Percentiles rank a stretch among this genome's conserved stretches.
These are phyloP conservation scores for Saturnispora bothae DNA, from an alignment of 805 yeast species.

Conservation along the genomic window DNA sequence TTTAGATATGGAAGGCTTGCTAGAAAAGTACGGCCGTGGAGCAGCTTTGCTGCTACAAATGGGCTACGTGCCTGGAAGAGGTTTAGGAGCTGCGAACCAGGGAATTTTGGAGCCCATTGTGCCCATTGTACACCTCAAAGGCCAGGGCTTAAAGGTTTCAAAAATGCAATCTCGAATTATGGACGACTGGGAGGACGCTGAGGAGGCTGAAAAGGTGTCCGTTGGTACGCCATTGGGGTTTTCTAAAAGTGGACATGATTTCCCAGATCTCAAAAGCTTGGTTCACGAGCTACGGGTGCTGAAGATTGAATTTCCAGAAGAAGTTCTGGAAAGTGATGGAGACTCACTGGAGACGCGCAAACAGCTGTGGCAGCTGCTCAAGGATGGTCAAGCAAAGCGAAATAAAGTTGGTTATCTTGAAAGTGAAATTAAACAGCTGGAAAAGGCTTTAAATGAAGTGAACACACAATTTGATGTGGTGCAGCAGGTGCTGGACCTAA, in stretches of 20 bases:
- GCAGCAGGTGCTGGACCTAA: slow-evolving; percentile 1
- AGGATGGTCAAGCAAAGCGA: slow-evolving; percentile 1
- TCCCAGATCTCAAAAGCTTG: slow-evolving; percentile 28
- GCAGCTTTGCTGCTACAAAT: slow-evolving; percentile 65
- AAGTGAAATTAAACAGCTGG: slow-evolving; percentile 12
- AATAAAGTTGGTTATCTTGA: slow-evolving; percentile 11
- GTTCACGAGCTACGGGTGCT: slow-evolving; percentile 28
- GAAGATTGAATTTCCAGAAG: slow-evolving; percentile 29
- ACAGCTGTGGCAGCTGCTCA: background rate
- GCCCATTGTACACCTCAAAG: slow-evolving; percentile 52
- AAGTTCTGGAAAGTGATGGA: slow-evolving; percentile 21
- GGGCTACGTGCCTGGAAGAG: slow-evolving; percentile 83
- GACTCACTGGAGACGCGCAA: background rate
- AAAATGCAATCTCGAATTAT: slow-evolving; percentile 10
- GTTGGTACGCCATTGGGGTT: slow-evolving; percentile 7
- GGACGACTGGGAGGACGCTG: slow-evolving; percentile 14
- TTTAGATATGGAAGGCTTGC: slow-evolving; percentile 1
- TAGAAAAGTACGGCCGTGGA: slow-evolving; percentile 63
- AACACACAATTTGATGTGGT: slow-evolving; percentile 8
- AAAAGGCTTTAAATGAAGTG: slow-evolving; percentile 1
- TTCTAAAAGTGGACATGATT: slow-evolving; percentile 12
- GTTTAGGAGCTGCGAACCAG: slow-evolving; percentile 61
- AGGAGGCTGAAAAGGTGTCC: slow-evolving; percentile 18
- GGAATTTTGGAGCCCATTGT: slow-evolving; percentile 82
- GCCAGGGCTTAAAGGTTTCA: slow-evolving; percentile 65